Evolutionary conservation across 2,329 filamentous ascomycete genomes (phyloP).

Genomic region (Eutypella sp.): DNA sequence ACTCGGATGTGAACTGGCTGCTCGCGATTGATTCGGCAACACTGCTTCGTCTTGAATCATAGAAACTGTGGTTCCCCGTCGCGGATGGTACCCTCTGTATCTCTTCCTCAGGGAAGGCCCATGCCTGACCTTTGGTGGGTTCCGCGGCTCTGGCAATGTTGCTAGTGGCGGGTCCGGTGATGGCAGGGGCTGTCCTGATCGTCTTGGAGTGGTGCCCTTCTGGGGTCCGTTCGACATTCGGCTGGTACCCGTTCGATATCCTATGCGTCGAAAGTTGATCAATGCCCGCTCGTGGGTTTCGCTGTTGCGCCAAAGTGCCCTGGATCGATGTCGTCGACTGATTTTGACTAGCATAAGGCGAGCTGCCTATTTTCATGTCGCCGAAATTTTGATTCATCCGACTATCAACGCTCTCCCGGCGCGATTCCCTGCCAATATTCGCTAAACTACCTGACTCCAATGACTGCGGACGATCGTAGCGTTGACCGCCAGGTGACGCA

Average conservation of each 20-base stretch:
- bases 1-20: slow-evolving; percentile 73
- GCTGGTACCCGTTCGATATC: slow-evolving; percentile 62
- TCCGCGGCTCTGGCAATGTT: slow-evolving; percentile 67
- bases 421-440: slow-evolving; percentile 45
- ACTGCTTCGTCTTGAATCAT: slow-evolving; percentile 68
- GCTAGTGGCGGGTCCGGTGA: slow-evolving; percentile 64
- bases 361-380: slow-evolving; percentile 63
- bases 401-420: slow-evolving; percentile 76
- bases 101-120: slow-evolving; percentile 75
- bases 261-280: slow-evolving; percentile 52
- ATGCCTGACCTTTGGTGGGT: slow-evolving; percentile 76
- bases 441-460: slow-evolving; percentile 33
- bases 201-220: slow-evolving; percentile 46
- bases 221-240: slow-evolving; percentile 53
- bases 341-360: slow-evolving; percentile 73
- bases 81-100: slow-evolving; percentile 47
- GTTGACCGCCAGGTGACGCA: slow-evolving; percentile 42
- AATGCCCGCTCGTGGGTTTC: slow-evolving; percentile 50
- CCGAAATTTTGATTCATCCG: slow-evolving; percentile 68
- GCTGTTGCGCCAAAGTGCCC: slow-evolving; percentile 62
- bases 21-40: slow-evolving; percentile 73
- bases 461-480: slow-evolving; percentile 39
- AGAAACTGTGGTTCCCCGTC: slow-evolving; percentile 44
- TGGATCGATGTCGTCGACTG: slow-evolving; percentile 72
- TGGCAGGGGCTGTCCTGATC: slow-evolving; percentile 66